Percentiles rank a stretch among this genome's conserved stretches.
These are phyloP conservation scores for Fusarium drepaniforme DNA, from an alignment of 2,329 filamentous ascomycete species.

Conservation along the genomic window DNA sequence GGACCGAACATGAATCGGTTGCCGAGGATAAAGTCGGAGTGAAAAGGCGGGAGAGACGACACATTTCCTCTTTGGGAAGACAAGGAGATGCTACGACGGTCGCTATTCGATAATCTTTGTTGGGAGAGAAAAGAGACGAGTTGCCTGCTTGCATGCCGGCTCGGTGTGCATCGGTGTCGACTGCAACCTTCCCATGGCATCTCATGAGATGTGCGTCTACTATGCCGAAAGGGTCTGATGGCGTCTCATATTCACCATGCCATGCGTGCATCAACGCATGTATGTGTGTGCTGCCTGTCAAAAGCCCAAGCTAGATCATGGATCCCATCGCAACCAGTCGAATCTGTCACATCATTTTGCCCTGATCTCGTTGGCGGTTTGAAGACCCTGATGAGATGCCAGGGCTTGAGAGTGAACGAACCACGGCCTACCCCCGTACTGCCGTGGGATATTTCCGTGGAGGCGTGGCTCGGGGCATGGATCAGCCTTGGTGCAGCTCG, in stretches of 20 bases:
- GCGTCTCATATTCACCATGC: not conserved
- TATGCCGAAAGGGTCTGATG: not conserved
- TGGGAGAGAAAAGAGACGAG: not conserved
- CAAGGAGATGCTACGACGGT: not conserved
- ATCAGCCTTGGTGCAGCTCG: slow-evolving; percentile 5
- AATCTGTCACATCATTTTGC: slow-evolving; percentile 21
- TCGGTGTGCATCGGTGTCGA: slow-evolving; percentile 11
- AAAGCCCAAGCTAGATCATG: not conserved
- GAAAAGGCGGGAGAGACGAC: not conserved
- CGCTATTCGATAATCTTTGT: slow-evolving; percentile 4
- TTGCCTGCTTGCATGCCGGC: not conserved
- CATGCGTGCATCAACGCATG: slow-evolving; percentile 17
- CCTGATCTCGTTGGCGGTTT: slow-evolving; percentile 13
- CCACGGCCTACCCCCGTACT: slow-evolving; percentile 10
- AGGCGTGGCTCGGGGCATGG: not conserved
- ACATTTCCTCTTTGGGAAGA: slow-evolving; percentile 10
- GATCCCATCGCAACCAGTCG: slow-evolving; percentile 11
- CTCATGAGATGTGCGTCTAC: slow-evolving; percentile 5
- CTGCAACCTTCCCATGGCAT: not conserved
- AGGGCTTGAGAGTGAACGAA: slow-evolving; percentile 2
- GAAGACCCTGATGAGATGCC: slow-evolving; percentile 1
- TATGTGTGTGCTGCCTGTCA: slow-evolving; percentile 13
- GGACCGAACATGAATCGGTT: not conserved
- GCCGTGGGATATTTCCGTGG: slow-evolving; percentile 2
- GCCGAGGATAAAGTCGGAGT: slow-evolving; percentile 16